Conservation (phyloP, 441 rosid species). For the Cnidoscolus chayamansa region DNA sequence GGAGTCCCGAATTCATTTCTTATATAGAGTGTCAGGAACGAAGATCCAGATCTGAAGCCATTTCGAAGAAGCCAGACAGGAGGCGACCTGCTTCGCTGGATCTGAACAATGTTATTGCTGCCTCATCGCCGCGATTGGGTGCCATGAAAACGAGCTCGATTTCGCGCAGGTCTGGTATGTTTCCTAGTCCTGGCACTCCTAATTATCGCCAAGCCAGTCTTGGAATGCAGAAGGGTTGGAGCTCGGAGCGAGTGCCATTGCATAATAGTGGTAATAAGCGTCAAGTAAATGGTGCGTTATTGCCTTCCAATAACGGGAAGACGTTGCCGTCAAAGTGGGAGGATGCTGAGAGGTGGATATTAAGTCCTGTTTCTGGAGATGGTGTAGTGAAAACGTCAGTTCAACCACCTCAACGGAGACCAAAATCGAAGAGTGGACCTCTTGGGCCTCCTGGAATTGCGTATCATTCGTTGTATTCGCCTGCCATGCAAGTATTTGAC, state of each 20-base stretch:
- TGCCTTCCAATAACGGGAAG: constrained; percentile 70
- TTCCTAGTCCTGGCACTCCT: constrained; percentile 93
- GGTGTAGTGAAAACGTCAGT: constrained; percentile 45
- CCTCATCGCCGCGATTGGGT: constrained; percentile 68
- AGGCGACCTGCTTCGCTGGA: constrained; percentile 76
- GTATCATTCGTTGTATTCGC: constrained; percentile 66
- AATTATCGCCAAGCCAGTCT: constrained; percentile 46
- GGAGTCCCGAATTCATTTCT: not conserved
- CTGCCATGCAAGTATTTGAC: constrained; percentile 60
- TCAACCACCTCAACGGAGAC: constrained; percentile 55
- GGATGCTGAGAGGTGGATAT: constrained; percentile 99
- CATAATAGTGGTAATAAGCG: constrained; percentile 52
- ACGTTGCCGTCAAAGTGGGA: constrained; percentile 97
- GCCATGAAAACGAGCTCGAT: constrained; percentile 46
- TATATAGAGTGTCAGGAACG: constrained; percentile 73
- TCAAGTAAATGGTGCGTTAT: constrained; percentile 41
- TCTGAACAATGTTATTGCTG: constrained; percentile 54
- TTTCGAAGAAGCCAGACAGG: constrained; percentile 53
- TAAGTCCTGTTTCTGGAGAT: constrained; percentile 82
- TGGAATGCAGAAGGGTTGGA: constrained; percentile 92
- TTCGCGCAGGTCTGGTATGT: constrained; percentile 51
- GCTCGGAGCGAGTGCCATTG: constrained; percentile 81
- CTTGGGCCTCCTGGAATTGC: constrained; percentile 91
- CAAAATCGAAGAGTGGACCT: constrained; percentile 96
- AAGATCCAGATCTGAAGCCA: constrained; percentile 71